A percentile compares a stretch with the other conserved stretches of the same genome.
phyloP scores from a whole-genome alignment of 2,329 filamentous ascomycete species.

The Waltergamsia citrina region DNA sequence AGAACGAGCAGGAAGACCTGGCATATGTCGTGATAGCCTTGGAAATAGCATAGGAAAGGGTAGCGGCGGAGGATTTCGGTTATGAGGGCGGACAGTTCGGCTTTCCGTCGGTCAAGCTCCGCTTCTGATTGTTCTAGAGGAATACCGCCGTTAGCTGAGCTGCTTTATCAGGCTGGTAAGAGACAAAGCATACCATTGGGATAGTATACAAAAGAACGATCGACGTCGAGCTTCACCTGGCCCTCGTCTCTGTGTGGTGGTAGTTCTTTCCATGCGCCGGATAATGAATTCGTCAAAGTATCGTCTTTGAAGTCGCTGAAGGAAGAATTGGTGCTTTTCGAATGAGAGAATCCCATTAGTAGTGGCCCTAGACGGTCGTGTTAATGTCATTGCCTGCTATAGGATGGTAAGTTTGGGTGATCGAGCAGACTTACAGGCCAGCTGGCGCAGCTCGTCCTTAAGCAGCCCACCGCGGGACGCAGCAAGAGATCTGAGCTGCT shows the following conservation, averaged over 20 bases:
- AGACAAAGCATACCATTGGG: slow-evolving; percentile 55
- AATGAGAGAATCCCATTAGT: slow-evolving; percentile 5
- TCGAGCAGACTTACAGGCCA: slow-evolving; percentile 62
- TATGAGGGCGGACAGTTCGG: slow-evolving; percentile 73
- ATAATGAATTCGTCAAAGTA: too few species aligned
- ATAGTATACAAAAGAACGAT: slow-evolving; percentile 96
- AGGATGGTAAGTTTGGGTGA: too few species aligned
- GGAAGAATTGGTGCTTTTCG: too few species aligned
- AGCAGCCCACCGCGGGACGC: slow-evolving; percentile 58
- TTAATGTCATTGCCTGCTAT: too few species aligned
- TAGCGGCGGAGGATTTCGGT: slow-evolving; percentile 68
- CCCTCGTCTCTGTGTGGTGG: slow-evolving; percentile 77
- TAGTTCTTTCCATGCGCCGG: slow-evolving; percentile 47
- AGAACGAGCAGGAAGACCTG: slow-evolving; percentile 90
- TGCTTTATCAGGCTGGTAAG: background rate
- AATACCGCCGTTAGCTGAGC: background rate
- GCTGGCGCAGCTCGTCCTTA: slow-evolving; percentile 56
- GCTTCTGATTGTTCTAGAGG: slow-evolving; percentile 55
- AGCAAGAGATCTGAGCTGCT: slow-evolving; percentile 46
- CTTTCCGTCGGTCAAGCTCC: slow-evolving; percentile 62
- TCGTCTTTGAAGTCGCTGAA: too few species aligned
- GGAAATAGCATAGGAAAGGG: slow-evolving; percentile 87
- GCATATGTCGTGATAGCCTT: slow-evolving; percentile 97
- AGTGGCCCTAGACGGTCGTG: slow-evolving; percentile 8
- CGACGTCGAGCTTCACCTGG: slow-evolving; percentile 85